Base-by-base conservation (phyloP, 257 asterid species). In the Dorcoceras hygrometricum region DNA sequence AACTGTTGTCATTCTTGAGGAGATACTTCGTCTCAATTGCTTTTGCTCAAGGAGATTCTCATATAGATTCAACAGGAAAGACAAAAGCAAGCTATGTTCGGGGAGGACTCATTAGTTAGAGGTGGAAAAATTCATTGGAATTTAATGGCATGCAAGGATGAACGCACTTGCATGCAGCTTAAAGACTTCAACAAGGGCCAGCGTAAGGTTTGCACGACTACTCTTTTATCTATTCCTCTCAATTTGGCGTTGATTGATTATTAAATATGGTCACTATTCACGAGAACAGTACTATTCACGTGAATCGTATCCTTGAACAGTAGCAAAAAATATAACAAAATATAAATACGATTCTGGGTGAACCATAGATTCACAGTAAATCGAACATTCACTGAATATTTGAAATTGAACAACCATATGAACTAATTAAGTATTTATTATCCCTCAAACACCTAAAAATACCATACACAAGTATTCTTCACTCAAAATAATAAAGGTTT, bases 91-190 rank as follows among this genome's bases (percentile, higher is more conserved):
- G 78, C 80, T 58, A 57, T 60, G 46, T 66, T 75, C 12, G 79
- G 62, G 67, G 87, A 82, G 76, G 91, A 79, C 54, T 68, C 51
- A 53, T 62, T 60, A 71, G 81, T n/a, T n/a, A n/a, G 75, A 68
- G 79, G 62, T 75, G 82, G 66, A 58, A 81, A 65, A 26, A 75
- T 76, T 60, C 78, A 63, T 28, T 71, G 95, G 90, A 69, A 81
- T 79, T 63, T 93, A 63, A 95, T 93, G 65, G 95, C 90, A 55
- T 93, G 97, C 90, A 93, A 86, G 85, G 99, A 93, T 84, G 97
- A 93, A 67, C 80, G 36, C 54, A 83, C 99, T 3, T 90, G 96
- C 77, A 83, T 88, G 87, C 97, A 90, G 87, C 96, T 93, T 65
- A 85, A 93, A 82, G 94, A 85, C 76, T 90, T 91, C 57, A 74